Conservation (phyloP, 768 basidiomycete genomes). For the Rhizopogon vinicolor region DNA sequence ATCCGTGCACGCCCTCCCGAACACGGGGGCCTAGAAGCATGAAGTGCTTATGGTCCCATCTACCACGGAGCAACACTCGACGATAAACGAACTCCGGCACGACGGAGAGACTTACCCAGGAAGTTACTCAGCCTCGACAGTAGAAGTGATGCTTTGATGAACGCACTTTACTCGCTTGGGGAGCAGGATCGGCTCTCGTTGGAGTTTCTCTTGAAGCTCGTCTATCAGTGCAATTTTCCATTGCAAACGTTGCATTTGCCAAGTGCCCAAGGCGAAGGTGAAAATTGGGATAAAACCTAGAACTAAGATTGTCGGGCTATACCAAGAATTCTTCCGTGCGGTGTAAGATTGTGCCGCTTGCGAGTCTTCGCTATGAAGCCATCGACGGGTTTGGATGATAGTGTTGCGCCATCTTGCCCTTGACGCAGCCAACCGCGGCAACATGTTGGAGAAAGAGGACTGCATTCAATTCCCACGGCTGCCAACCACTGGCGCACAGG, state of each 20-base stretch:
- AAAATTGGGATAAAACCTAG: slow-evolving; percentile 86
- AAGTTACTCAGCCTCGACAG: slow-evolving; percentile 14
- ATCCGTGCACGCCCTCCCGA: slow-evolving; percentile 85
- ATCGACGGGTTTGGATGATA: slow-evolving; percentile 6
- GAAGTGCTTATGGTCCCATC: slow-evolving; percentile 72
- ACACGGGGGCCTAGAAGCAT: slow-evolving; percentile 85
- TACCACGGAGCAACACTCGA: slow-evolving; percentile 74
- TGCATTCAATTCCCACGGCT: background rate
- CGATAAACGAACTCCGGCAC: slow-evolving; percentile 89
- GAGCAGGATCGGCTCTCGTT: slow-evolving; percentile 69
- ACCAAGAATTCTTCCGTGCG: slow-evolving; percentile 53
- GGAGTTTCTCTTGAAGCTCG: slow-evolving; percentile 86
- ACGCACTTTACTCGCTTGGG: slow-evolving; percentile 86
- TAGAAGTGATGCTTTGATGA: slow-evolving; percentile 11
- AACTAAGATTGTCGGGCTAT: slow-evolving; percentile 68
- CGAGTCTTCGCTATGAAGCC: slow-evolving; percentile 12
- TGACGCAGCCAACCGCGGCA: slow-evolving; percentile 1
- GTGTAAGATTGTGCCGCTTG: slow-evolving; percentile 44
- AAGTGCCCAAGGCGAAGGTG: slow-evolving; percentile 84
- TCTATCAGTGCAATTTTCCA: slow-evolving; percentile 96
- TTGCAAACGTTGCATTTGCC: slow-evolving; percentile 90
- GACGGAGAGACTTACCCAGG: slow-evolving; percentile 49
- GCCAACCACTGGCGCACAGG: background rate
- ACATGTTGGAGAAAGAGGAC: background rate
- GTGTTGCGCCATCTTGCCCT: slow-evolving; percentile 8